Evolutionary conservation across 345 rosid genomes (phyloP).

Genomic region (Salix suchowensis): DNA sequence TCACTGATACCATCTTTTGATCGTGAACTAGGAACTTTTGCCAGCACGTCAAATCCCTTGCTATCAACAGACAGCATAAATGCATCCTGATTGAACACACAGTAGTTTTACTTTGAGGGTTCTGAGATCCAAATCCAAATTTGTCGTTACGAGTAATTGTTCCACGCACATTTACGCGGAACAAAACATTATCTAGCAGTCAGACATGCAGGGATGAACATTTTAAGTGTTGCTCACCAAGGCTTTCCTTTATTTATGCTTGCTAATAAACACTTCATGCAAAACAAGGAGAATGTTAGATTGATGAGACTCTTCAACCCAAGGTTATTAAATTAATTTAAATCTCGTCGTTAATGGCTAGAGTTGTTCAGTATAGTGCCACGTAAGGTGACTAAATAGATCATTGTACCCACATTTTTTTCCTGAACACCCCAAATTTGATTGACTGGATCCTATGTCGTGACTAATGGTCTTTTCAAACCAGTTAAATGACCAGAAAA

Average conservation of each 20-base stretch:
- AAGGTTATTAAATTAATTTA: too few relatives aligned
- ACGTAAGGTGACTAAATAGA: background rate
- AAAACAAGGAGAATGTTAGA: background rate
- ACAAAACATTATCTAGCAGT: background rate
- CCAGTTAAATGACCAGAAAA: too few relatives aligned
- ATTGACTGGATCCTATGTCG: background rate
- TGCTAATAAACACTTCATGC: background rate
- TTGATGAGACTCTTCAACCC: background rate
- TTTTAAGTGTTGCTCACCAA: background rate
- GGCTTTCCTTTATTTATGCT: too few relatives aligned
- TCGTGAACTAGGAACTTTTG: constrained; percentile 7
- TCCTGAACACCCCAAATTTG: background rate
- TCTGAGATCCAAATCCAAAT: background rate
- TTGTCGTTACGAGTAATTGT: background rate
- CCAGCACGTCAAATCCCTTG: constrained; percentile 27
- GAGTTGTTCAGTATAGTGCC: background rate
- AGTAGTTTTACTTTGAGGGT: background rate
- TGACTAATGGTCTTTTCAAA: background rate
- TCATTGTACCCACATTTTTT: background rate
- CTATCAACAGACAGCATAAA: constrained; percentile 13
- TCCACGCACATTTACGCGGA: background rate
- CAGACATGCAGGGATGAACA: background rate
- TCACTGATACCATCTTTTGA: constrained; percentile 1
- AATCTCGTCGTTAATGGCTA: background rate
- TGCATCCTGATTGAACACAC: constrained; percentile 15